Base-by-base conservation (phyloP, 352 stramenopile genomes). In the Pythium rhizo-oryzae region DNA sequence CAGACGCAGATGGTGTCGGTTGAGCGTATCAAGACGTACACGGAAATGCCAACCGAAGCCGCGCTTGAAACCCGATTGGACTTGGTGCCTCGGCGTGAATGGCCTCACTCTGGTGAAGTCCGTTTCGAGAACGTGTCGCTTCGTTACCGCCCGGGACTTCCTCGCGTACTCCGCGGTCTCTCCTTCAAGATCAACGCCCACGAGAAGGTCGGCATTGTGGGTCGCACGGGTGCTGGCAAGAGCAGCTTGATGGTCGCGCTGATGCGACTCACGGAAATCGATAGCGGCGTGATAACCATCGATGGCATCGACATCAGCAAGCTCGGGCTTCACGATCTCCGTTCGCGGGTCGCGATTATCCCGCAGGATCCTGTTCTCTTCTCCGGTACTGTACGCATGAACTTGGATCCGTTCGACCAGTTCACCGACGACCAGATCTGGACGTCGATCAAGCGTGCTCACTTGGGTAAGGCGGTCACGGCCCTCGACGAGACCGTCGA, bases 321-420 rank as follows among this genome's bases (percentile, higher is more conserved):
- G 25, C 43, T 81, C n/a, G 56, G 62, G 9, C 57, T 81, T 23
- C 57, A 69, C 43, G 70, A 76, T 24, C 19, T 81, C 16, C 71
- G 75, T 18, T 58, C 53, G 1, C 70, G 68, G 3, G 46, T 81
- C 1, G 61, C 64, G 18, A 81, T 81, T 46, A 81, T 98, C 51
- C 95, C 95, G 9, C 75, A 81, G 60, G 90, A 98, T 62, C 93
- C 94, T 15, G 89, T 98, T 2, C 69, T 98, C n/a, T 98, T 98
- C 70, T 86, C 78, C 25, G 94, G 94, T 18, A 93, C 79, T 15
- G 75, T 98, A 16, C 79, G 90, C 16, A 84, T 78, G 39, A 98
- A 98, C 78, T 73, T 98, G n/a, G 92, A 98, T 74, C 93, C 94
- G 60, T 96, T 94, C 59, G 62, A 81, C 24, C 49, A 88, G 49